phyloP scores from a whole-genome alignment of 768 basidiomycete species.

The Tephrocybe sp. region DNA sequence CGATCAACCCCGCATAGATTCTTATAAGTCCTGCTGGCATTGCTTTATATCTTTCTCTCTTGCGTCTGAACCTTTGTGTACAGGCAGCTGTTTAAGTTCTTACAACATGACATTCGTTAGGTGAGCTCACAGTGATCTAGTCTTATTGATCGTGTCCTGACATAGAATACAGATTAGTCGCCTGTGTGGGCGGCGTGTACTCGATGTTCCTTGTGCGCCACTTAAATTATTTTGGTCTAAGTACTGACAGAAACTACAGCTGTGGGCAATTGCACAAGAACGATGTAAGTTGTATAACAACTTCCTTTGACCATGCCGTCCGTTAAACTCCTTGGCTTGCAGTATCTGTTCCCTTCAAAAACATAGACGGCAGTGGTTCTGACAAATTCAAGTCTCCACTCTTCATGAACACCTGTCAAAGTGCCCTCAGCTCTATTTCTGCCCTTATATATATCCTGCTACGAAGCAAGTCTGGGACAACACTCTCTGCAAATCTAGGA shows the following conservation, averaged over 20 bases:
- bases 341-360: conserved; percentile 86
- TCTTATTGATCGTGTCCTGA: not conserved
- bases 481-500: conserved; percentile 58
- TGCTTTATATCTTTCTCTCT: not conserved
- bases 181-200: conserved; percentile 88
- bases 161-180: conserved; percentile 47
- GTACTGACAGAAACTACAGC: conserved; percentile 32
- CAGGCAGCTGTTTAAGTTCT: not conserved
- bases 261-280: conserved; percentile 95
- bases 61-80: not conserved
- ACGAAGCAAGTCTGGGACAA: conserved; percentile 52
- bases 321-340: not conserved
- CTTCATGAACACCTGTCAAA: conserved; percentile 84
- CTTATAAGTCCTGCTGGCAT: not conserved
- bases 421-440: conserved; percentile 70
- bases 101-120: conserved; percentile 24
- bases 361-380: conserved; percentile 55
- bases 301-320: not conserved
- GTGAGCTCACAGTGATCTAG: conserved; percentile 3
- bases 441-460: conserved; percentile 74
- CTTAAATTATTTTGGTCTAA: not conserved
- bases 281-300: conserved; percentile 52
- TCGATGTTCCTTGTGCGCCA: conserved; percentile 81
- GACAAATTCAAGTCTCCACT: conserved; percentile 84
- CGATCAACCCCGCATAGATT: not conserved